Conservation (phyloP, 768 basidiomycete species). For the Lanmaoa rubissima region DNA sequence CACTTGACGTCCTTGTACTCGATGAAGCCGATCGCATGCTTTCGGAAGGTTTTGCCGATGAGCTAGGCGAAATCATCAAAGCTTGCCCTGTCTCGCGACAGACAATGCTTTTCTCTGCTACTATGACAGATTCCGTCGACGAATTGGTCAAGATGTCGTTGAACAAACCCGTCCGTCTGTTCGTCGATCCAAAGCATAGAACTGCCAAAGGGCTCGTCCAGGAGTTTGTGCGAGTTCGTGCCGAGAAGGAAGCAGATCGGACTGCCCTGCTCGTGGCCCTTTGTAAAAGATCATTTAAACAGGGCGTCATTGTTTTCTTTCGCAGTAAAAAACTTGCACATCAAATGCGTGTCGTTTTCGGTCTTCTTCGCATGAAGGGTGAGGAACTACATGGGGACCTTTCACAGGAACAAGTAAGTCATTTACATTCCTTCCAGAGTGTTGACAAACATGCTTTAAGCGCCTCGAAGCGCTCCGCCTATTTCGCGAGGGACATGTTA, state of each 20-base stretch:
- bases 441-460: constrained; percentile 38
- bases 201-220: constrained; percentile 86
- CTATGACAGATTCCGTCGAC: constrained; percentile 97
- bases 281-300: constrained; percentile 85
- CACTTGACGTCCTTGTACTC: constrained; percentile 88
- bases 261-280: constrained; percentile 75
- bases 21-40: constrained; percentile 99
- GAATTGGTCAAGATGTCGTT: constrained; percentile 90
- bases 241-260: constrained; percentile 73
- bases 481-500: constrained; percentile 86
- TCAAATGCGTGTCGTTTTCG: constrained; percentile 93
- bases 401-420: constrained; percentile 86
- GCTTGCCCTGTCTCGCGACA: constrained; percentile 86
- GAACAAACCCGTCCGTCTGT: constrained; percentile 89
- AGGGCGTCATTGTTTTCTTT: constrained; percentile 87
- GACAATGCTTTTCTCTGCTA: constrained; percentile 98
- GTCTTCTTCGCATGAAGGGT: constrained; percentile 82
- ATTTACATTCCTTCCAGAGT: not conserved
- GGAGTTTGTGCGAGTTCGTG: constrained; percentile 91
- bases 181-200: constrained; percentile 90
- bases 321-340: constrained; percentile 97
- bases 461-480: constrained; percentile 81
- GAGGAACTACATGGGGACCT: constrained; percentile 95
- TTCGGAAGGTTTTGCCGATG: constrained; percentile 91
- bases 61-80: constrained; percentile 89